A percentile compares a stretch with the other conserved stretches of the same genome.
phyloP scores from a whole-genome alignment of 2,329 filamentous ascomycete genomes.

The Ophiostoma angusticollis region DNA sequence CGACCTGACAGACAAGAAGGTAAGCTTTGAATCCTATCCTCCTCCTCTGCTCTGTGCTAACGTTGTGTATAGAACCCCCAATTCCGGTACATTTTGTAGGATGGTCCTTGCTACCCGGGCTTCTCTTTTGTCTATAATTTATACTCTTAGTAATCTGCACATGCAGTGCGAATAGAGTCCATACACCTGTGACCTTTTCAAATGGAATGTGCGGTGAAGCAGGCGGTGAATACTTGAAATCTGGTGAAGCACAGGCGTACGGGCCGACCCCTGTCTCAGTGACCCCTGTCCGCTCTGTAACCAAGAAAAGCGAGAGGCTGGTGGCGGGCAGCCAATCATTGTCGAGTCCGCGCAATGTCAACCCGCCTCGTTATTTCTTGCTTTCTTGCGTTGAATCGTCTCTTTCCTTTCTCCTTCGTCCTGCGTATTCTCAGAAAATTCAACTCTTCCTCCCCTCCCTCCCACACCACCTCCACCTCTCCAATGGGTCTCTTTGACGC shows the following conservation, averaged over 20 bases:
- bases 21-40: background rate
- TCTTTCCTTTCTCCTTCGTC: background rate
- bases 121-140: no score
- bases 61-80: constrained; percentile 14
- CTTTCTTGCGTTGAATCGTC: background rate
- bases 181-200: no score
- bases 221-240: no score
- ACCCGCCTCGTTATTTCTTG: background rate
- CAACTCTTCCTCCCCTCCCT: background rate
- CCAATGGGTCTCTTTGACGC: constrained; percentile 23
- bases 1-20: constrained; percentile 31
- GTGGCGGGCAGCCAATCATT: constrained; percentile 1
- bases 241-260: no score
- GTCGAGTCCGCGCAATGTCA: background rate
- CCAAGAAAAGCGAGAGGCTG: constrained; percentile 5
- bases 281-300: no score
- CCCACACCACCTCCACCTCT: background rate
- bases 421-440: background rate
- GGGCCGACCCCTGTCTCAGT: no score
- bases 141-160: no score
- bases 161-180: no score
- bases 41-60: background rate
- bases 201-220: no score
- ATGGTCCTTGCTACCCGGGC: no score
- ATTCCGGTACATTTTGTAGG: constrained; percentile 16